Conservation (phyloP, 345 rosid genomes). For the Lumnitzera littorea region DNA sequence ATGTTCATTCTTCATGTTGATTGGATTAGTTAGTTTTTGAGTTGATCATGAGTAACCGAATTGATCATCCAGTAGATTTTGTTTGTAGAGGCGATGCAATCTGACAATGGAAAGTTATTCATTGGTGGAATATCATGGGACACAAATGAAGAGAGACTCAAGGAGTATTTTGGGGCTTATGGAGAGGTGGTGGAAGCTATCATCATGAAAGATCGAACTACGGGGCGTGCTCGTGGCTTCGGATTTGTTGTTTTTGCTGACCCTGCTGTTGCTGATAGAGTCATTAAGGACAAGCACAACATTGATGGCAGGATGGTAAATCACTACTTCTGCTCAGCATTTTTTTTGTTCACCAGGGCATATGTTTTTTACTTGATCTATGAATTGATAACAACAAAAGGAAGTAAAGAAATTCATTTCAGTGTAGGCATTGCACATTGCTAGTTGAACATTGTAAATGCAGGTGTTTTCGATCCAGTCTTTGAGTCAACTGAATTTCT, state of each 20-base stretch:
- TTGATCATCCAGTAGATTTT: slow-evolving; percentile 12
- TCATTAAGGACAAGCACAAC: slow-evolving; percentile 74
- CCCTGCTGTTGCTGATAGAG: slow-evolving; percentile 82
- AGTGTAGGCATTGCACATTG: slow-evolving; percentile 14
- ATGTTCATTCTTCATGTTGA: background rate
- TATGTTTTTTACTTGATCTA: slow-evolving; percentile 2
- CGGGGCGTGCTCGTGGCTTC: slow-evolving; percentile 98
- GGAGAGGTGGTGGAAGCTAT: slow-evolving; percentile 97
- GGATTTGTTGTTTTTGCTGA: slow-evolving; percentile 94
- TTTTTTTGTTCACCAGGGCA: slow-evolving; percentile 4
- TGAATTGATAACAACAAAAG: slow-evolving; percentile 5
- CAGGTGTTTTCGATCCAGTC: slow-evolving; percentile 25
- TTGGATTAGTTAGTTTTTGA: slow-evolving; percentile 3
- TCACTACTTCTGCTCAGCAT: slow-evolving; percentile 8
- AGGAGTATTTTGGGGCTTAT: slow-evolving; percentile 75
- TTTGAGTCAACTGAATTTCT: slow-evolving; percentile 20
- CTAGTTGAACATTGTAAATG: slow-evolving; percentile 26
- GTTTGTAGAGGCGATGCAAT: slow-evolving; percentile 66
- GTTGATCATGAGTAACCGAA: slow-evolving; percentile 13
- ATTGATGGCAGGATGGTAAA: slow-evolving; percentile 94
- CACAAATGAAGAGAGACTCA: slow-evolving; percentile 87
- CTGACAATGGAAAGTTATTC: slow-evolving; percentile 87
- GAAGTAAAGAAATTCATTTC: slow-evolving; percentile 7
- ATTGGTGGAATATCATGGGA: slow-evolving; percentile 99
- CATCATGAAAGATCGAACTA: slow-evolving; percentile 95